Evolutionary conservation across 345 rosid species (phyloP).

Genomic region (Eucalyptus sp.): DNA sequence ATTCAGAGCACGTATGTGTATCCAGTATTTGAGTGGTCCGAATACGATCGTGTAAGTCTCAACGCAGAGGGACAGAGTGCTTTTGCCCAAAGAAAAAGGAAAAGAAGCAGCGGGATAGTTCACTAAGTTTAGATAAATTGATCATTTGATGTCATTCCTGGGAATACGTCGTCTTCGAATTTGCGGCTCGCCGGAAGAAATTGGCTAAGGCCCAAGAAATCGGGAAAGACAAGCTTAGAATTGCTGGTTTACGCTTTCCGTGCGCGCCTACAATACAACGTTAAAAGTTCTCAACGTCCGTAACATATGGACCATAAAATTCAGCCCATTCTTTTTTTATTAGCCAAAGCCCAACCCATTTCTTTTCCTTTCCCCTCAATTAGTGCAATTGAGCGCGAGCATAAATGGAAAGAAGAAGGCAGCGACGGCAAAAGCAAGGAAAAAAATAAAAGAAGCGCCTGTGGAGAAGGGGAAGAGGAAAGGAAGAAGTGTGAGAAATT

Average conservation of each 20-base stretch:
- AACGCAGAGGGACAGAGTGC: background rate
- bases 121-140: background rate
- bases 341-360: background rate
- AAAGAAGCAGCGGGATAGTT: background rate
- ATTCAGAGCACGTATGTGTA: fast-evolving
- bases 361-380: background rate
- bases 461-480: background rate
- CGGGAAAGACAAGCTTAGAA: background rate
- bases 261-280: background rate
- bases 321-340: background rate
- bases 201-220: background rate
- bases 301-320: background rate
- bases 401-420: background rate
- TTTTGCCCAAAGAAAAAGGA: background rate
- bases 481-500: background rate
- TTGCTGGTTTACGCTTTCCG: background rate
- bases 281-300: background rate
- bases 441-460: background rate
- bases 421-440: background rate
- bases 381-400: background rate
- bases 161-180: background rate
- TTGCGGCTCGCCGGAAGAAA: background rate
- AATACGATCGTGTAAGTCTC: background rate
- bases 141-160: background rate
- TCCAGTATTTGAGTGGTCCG: background rate